Base-by-base conservation (phyloP, 345 rosid species). In the Garcia nutans region DNA sequence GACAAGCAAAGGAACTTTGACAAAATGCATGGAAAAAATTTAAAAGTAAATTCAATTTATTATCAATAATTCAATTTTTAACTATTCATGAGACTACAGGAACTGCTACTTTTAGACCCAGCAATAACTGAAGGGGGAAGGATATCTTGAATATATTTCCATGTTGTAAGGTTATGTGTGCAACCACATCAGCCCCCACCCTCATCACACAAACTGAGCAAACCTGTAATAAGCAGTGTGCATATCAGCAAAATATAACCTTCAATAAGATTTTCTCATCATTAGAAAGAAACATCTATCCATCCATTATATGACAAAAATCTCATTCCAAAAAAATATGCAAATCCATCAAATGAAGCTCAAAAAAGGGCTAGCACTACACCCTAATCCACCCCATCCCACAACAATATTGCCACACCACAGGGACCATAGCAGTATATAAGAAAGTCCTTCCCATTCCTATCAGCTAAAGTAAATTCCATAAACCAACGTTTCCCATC, bases 101-200 rank as follows among this genome's bases (percentile, higher is more conserved):
- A 74, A 65, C 23, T 75, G 65, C 42, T 55, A 44, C 28, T 47
- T 31, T 19, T 19, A 49, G 42, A 67, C 37, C 44, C n/a, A 31
- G 8, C 20, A 58, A 61, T 54, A 69, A 80, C 45, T 54, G 62
- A 26, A 42, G 55, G 58, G 9, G 71, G 83, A 85, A 89, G 95
- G 99, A 95, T 95, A 95, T 91, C 90, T 92, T 95, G 81, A 91
- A 95, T 78, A 91, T 84, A 74, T 90, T 90, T 76, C 97, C 96
- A 78, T 95, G 99, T 64, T 91, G 96, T 74, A 89, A 82, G 26
- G 97, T 95, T 83, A 95, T 95, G 82, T 95, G 99, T 3, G 97
- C 94, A 85, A 95, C 97, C 99, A 95, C 90, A 82, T 95, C 99
- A 31, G 86, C 85, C 63, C 96, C 97, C 74, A 90, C 99, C 84